Evolutionary conservation across 208 protist species (phyloP).

Genomic region (Leishmania gerbilli): DNA sequence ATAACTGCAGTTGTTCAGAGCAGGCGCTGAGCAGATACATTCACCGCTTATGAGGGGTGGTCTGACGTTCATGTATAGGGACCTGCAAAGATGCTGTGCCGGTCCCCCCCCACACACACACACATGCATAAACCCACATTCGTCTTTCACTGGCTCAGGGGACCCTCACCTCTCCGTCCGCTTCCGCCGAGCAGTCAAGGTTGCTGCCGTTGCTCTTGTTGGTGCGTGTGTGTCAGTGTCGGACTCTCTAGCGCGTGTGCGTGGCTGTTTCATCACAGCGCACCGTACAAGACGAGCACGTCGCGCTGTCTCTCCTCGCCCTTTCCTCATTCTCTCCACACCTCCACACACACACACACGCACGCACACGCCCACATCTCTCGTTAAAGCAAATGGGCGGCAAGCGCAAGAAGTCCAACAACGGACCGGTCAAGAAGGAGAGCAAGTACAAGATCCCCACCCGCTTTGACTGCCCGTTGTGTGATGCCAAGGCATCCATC

Average conservation of each 20-base stretch:
- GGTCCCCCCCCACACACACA: background rate
- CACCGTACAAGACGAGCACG: background rate
- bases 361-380: background rate
- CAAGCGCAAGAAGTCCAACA: constrained; percentile 76
- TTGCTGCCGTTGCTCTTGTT: background rate
- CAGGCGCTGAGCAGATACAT: background rate
- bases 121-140: background rate
- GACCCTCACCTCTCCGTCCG: background rate
- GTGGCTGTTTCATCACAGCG: background rate
- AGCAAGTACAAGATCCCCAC: constrained; percentile 92
- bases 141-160: background rate
- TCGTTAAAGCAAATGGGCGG: constrained; percentile 64
- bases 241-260: background rate
- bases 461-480: constrained; percentile 89
- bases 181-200: background rate
- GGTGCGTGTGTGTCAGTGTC: background rate
- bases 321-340: background rate
- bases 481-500: constrained; percentile 83
- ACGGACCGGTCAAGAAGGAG: constrained; percentile 87
- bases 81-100: background rate
- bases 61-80: background rate
- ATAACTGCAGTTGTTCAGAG: background rate
- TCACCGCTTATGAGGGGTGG: background rate
- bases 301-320: background rate
- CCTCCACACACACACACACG: background rate